Base-by-base conservation (phyloP, 305 asterid genomes). In the Fraxinus sp. region DNA sequence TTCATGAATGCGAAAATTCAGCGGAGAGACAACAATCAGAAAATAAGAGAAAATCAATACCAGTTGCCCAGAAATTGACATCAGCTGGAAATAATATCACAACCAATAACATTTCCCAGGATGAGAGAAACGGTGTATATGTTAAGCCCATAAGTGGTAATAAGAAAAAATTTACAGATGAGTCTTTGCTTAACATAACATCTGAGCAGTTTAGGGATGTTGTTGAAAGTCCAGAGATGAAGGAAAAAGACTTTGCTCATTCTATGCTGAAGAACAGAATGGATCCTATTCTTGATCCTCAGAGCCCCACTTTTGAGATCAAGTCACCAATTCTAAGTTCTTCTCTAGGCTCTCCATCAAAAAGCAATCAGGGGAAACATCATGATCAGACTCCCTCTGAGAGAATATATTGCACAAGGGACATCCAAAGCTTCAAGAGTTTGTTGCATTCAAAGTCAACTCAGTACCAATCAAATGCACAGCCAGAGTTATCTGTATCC, bases 401-500 rank as follows among this genome's bases (percentile, higher is more conserved):
- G 79, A 78, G 75, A 32, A 26, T 72, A 73, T 78, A 80, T 87
- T 83, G 80, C 64, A 77, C 73, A 28, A 83, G 82, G 84, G 89
- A 90, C 82, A 78, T 89, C 77, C 88, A 81, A 75, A 89, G 88
- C 86, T 86, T 91, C 90, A 87, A 87, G 89, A 87, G 86, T 81
- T 89, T 90, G 77, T 59, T 81, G 79, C 85, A 78, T 81, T 85
- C 91, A 78, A 88, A 83, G 76, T 78, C 88, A 73, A 74, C 82
- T 84, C 85, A 81, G 68, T 39, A 82, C 81, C 79, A 75, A 86
- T 89, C 89, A 87, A 86, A 86, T 85, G 80, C 84, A 78, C 88
- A 83, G 78, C 79, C 66, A 76, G 86, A 89, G 84, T 86, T 83
- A 83, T 80, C 89, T 46, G 95, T 92, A 93, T 92, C 99, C 95